Conservation (phyloP, 345 rosid genomes). For the Boechera retrofracta region DNA sequence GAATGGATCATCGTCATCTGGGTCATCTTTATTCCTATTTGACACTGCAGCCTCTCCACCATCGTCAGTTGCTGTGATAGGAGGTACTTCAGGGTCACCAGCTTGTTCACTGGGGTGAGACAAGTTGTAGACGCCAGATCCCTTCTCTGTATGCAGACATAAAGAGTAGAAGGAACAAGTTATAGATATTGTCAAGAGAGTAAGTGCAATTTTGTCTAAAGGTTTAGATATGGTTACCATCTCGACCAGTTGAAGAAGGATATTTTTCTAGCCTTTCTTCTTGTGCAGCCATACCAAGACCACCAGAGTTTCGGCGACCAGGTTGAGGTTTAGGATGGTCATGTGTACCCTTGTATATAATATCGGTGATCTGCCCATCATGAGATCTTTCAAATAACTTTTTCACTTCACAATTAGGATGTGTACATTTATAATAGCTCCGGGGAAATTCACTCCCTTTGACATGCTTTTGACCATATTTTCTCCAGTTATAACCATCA, state of each 20-base stretch:
- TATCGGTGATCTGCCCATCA: slow-evolving; percentile 91
- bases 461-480: slow-evolving; percentile 98
- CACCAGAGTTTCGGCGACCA: slow-evolving; percentile 71
- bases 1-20: slow-evolving; percentile 77
- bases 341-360: slow-evolving; percentile 92
- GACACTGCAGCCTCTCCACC: slow-evolving; percentile 53
- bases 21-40: slow-evolving; percentile 52
- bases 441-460: slow-evolving; percentile 99
- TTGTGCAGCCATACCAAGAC: slow-evolving; percentile 64
- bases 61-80: slow-evolving; percentile 61
- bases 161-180: slow-evolving; percentile 26
- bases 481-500: slow-evolving; percentile 99
- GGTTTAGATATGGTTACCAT: slow-evolving; percentile 55
- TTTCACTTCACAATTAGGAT: slow-evolving; percentile 97
- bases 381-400: slow-evolving; percentile 92
- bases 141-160: slow-evolving; percentile 57
- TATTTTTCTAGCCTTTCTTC: slow-evolving; percentile 72
- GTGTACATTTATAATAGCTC: slow-evolving; percentile 96
- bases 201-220: slow-evolving; percentile 20
- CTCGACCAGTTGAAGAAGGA: slow-evolving; percentile 56
- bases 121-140: slow-evolving; percentile 55
- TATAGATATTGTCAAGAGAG: slow-evolving; percentile 3
- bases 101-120: slow-evolving; percentile 54
- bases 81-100: slow-evolving; percentile 61
- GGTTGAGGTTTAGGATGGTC: slow-evolving; percentile 98